A percentile compares a stretch with the other conserved stretches of the same genome.
Evolutionary conservation across 805 yeast species (phyloP).

Genomic region (Candida silvatica): DNA sequence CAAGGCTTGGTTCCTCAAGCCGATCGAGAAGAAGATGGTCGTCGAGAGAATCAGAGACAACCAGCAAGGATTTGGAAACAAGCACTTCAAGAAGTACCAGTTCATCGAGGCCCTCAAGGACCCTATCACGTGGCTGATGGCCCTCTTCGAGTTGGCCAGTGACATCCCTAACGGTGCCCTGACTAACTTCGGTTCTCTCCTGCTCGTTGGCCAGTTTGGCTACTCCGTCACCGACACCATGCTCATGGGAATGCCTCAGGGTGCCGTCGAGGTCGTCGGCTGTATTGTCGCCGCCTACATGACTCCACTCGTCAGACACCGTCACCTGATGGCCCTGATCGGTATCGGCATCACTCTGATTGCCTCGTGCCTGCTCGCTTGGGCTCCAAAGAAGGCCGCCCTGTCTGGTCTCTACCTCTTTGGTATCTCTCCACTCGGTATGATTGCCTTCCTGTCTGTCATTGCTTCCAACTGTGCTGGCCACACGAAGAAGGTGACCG

Average conservation of each 20-base stretch:
- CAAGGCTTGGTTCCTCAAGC: slow-evolving; percentile 26
- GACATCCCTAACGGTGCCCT: slow-evolving; percentile 28
- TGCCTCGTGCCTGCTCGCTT: slow-evolving; percentile 35
- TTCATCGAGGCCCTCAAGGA: slow-evolving; percentile 37
- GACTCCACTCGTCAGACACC: slow-evolving; percentile 9
- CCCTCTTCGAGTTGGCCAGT: slow-evolving; percentile 15
- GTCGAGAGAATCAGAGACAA: slow-evolving; percentile 24
- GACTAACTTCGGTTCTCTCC: slow-evolving; percentile 37
- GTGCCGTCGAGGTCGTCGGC: slow-evolving; percentile 14
- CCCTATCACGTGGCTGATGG: slow-evolving; percentile 33
- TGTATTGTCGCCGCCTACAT: slow-evolving; percentile 12
- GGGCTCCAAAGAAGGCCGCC: slow-evolving; percentile 31
- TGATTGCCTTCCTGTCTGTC: slow-evolving; percentile 24
- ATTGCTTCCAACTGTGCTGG: slow-evolving; percentile 55
- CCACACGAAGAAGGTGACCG: slow-evolving; percentile 60
- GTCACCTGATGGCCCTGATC: slow-evolving; percentile 16
- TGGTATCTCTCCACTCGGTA: slow-evolving; percentile 20
- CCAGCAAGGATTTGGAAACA: slow-evolving; percentile 28
- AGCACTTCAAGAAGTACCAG: slow-evolving; percentile 34
- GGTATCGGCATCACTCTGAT: slow-evolving; percentile 25
- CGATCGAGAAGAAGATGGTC: slow-evolving; percentile 28
- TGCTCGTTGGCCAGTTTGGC: slow-evolving; percentile 13
- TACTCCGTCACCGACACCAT: slow-evolving; percentile 11
- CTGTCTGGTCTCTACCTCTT: slow-evolving; percentile 26
- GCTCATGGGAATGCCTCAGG: slow-evolving; percentile 15